Evolutionary conservation across 1,284 basidiomycete species (phyloP).

Genomic region (Neotropicomus parvogracilis): DNA sequence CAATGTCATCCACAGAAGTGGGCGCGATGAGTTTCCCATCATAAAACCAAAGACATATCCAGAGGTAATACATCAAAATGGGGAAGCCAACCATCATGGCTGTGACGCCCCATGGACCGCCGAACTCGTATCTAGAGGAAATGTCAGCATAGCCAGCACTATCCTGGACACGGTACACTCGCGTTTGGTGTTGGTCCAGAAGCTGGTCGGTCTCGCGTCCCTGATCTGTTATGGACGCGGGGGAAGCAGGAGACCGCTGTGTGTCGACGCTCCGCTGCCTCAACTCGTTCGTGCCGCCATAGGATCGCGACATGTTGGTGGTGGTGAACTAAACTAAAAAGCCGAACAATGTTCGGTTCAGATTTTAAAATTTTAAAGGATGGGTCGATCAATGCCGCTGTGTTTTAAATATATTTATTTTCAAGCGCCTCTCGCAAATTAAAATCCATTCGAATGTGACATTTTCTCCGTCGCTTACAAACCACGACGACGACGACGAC

Average conservation of each 20-base stretch:
- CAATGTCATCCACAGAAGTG: constrained; percentile 64
- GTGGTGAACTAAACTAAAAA: background rate
- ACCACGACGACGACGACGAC: constrained; percentile 21
- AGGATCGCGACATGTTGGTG: constrained; percentile 29
- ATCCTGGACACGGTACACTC: constrained; percentile 25
- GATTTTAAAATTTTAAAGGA: constrained; percentile 8
- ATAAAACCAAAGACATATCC: constrained; percentile 97
- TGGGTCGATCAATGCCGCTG: constrained; percentile 5
- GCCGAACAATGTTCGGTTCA: constrained; percentile 11
- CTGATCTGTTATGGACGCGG: constrained; percentile 28
- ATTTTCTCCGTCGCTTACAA: constrained; percentile 8
- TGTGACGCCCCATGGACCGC: constrained; percentile 86
- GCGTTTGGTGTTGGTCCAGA: constrained; percentile 75
- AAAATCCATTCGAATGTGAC: constrained; percentile 2
- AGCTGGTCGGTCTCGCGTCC: constrained; percentile 47
- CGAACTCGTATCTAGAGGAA: constrained; percentile 82
- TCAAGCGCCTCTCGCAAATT: constrained; percentile 24
- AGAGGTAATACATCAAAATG: constrained; percentile 93
- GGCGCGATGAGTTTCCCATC: constrained; percentile 85
- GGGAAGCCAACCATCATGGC: constrained; percentile 97
- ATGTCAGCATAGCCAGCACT: constrained; percentile 16
- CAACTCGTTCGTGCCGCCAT: constrained; percentile 24
- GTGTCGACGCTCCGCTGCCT: constrained; percentile 29
- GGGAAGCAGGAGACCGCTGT: background rate
- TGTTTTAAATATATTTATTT: constrained; percentile 3